Conservation (phyloP, 2,329 filamentous ascomycete species). For the Diaporthe destruens region DNA sequence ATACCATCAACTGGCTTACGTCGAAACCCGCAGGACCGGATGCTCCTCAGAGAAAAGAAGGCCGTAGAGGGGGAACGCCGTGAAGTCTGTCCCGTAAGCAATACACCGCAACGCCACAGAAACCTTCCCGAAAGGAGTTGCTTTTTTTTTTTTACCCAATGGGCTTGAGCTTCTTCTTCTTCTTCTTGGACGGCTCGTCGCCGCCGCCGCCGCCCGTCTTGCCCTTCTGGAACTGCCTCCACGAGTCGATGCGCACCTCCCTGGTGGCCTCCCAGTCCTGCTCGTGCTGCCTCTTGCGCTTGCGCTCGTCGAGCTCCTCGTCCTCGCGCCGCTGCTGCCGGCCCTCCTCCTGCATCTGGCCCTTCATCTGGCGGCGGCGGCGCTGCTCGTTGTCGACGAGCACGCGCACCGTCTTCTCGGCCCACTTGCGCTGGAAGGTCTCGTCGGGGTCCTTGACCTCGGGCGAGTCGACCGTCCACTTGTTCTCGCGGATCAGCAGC, state of each 20-base stretch:
- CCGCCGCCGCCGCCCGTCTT: slow-evolving; percentile 62
- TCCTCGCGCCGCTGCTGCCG: slow-evolving; percentile 88
- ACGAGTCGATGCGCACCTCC: slow-evolving; percentile 92
- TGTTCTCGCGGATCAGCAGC: slow-evolving; percentile 93
- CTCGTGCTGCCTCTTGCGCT: slow-evolving; percentile 91
- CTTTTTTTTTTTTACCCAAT: slow-evolving; percentile 62
- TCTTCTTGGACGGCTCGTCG: slow-evolving; percentile 59
- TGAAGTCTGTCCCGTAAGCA: slow-evolving; percentile 31
- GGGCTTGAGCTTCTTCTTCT: slow-evolving; percentile 72
- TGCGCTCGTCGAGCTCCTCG: slow-evolving; percentile 83
- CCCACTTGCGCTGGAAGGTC: slow-evolving; percentile 84
- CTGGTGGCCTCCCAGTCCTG: slow-evolving; percentile 95
- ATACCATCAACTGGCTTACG: neutral
- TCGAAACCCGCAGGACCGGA: neutral
- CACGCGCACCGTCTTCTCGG: slow-evolving; percentile 89
- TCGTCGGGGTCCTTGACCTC: slow-evolving; percentile 83
- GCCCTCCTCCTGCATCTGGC: slow-evolving; percentile 96
- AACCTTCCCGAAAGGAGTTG: neutral
- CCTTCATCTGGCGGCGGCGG: slow-evolving; percentile 86
- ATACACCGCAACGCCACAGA: slow-evolving; percentile 26
- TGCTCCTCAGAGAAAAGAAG: neutral
- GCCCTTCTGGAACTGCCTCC: slow-evolving; percentile 90
- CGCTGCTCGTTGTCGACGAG: slow-evolving; percentile 93
- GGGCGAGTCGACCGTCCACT: slow-evolving; percentile 89
- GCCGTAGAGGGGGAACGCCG: slow-evolving; percentile 3